phyloP scores from a whole-genome alignment of 495 filamentous ascomycete genomes.

The Aspergillus nidulans region DNA sequence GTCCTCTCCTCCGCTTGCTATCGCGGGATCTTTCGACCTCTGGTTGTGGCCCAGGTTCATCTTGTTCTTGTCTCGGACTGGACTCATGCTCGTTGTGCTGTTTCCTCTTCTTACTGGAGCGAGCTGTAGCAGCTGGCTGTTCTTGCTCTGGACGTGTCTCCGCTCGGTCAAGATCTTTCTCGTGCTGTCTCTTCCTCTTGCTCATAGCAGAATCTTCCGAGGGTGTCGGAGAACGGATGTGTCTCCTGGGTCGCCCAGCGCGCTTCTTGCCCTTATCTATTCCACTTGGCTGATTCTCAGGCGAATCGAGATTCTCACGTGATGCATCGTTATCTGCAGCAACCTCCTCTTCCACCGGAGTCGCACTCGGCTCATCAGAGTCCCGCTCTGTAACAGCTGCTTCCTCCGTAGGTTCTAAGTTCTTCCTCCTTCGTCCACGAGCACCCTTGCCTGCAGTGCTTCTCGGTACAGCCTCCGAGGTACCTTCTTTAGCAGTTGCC shows the following conservation, averaged over 20 bases:
- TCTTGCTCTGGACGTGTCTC: neutral
- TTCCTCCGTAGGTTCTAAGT: neutral
- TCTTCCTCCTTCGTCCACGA: slow-evolving; percentile 10
- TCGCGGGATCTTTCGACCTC: neutral
- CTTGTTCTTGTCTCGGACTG: neutral
- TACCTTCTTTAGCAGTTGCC: neutral
- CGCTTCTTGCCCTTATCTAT: slow-evolving; percentile 11
- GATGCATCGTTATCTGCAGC: neutral
- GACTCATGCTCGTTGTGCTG: neutral
- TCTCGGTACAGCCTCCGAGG: neutral
- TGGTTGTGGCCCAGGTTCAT: slow-evolving; percentile 9
- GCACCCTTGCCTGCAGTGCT: neutral
- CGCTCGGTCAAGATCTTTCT: neutral
- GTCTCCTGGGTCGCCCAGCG: slow-evolving; percentile 15
- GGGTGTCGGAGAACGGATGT: neutral
- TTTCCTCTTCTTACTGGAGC: neutral
- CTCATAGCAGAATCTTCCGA: neutral
- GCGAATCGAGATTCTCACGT: neutral
- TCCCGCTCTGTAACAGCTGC: neutral
- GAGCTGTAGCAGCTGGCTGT: neutral
- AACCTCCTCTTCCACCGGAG: neutral
- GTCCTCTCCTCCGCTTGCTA: neutral
- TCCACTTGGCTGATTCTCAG: neutral
- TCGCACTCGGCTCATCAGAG: neutral
- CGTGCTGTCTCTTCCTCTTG: neutral